phyloP scores from a whole-genome alignment of 2,329 filamentous ascomycete genomes.

The Cercospora zeae-maydis region DNA sequence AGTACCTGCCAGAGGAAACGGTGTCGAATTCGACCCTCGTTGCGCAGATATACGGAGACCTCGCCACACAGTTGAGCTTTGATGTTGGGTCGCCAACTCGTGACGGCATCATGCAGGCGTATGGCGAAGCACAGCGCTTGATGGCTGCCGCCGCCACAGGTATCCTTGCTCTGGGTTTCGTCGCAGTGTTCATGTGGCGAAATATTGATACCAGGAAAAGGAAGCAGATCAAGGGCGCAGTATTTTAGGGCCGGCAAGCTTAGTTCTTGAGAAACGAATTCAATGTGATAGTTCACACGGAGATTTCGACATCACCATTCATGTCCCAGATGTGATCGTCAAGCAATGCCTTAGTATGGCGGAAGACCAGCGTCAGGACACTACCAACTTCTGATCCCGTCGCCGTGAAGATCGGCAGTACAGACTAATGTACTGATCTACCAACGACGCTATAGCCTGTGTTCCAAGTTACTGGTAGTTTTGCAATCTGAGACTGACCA shows the following conservation, averaged over 20 bases:
- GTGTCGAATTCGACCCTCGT: slow-evolving; percentile 36
- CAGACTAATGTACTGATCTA: too few relatives aligned
- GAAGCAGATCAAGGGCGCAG: slow-evolving; percentile 38
- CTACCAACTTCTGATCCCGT: too few relatives aligned
- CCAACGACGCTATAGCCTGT: too few relatives aligned
- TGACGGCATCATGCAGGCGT: slow-evolving; percentile 46
- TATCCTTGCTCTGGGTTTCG: slow-evolving; percentile 31
- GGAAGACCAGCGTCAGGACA: too few relatives aligned
- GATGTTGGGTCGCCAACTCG: slow-evolving; percentile 42
- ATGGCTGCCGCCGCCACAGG: slow-evolving; percentile 41
- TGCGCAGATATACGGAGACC: slow-evolving; percentile 35
- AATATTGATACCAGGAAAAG: slow-evolving; percentile 36
- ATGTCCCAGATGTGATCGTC: not conserved
- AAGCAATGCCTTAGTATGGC: too few relatives aligned
- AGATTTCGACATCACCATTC: not conserved
- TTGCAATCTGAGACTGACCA: too few relatives aligned
- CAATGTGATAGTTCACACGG: not conserved
- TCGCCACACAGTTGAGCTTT: slow-evolving; percentile 41
- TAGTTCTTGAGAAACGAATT: not conserved
- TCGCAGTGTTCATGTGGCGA: slow-evolving; percentile 33
- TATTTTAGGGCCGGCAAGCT: slow-evolving; percentile 25
- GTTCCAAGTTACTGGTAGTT: too few relatives aligned
- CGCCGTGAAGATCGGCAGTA: too few relatives aligned
- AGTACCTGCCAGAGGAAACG: slow-evolving; percentile 45
- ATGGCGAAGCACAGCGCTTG: slow-evolving; percentile 46